phyloP scores from a whole-genome alignment of 441 rosid genomes.

The Euphorbia schlechtendalii region DNA sequence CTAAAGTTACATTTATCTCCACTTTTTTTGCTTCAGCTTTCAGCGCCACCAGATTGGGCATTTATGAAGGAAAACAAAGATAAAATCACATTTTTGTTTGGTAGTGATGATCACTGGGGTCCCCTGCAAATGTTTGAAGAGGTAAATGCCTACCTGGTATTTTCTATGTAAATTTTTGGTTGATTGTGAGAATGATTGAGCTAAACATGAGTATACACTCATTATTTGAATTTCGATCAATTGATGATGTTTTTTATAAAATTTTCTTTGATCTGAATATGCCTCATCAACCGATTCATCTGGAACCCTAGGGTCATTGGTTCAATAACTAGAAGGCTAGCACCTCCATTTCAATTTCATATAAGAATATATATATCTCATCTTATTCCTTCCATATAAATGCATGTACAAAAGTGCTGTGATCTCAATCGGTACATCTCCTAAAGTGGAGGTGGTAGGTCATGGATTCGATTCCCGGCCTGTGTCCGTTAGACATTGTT shows the following conservation, averaged over 20 bases:
- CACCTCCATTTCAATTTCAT: too few relatives aligned
- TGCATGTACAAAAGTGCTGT: too few relatives aligned
- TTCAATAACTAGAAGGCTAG: too few relatives aligned
- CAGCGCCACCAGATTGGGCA: constrained; percentile 57
- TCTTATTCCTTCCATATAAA: too few relatives aligned
- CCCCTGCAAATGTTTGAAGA: constrained; percentile 61
- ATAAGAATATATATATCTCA: too few relatives aligned
- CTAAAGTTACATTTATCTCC: neutral
- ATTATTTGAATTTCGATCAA: neutral
- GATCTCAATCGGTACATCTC: too few relatives aligned
- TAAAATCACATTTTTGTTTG: constrained; percentile 60
- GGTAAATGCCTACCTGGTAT: too few relatives aligned
- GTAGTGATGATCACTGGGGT: constrained; percentile 76
- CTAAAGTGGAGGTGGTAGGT: too few relatives aligned
- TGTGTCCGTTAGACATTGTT: too few relatives aligned
- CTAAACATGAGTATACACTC: neutral
- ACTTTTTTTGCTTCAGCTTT: constrained; percentile 33
- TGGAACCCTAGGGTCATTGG: too few relatives aligned
- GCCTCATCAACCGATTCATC: neutral
- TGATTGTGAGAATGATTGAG: neutral
- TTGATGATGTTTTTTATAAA: too few relatives aligned
- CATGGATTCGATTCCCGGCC: too few relatives aligned
- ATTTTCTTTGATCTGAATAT: neutral
- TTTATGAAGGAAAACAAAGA: constrained; percentile 46
- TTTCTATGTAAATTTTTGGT: neutral